Evolutionary conservation across 495 filamentous ascomycete genomes (phyloP), one percentile per base, ranked within the genome.

Genomic region (Penicillium ochrochloron): DNA sequence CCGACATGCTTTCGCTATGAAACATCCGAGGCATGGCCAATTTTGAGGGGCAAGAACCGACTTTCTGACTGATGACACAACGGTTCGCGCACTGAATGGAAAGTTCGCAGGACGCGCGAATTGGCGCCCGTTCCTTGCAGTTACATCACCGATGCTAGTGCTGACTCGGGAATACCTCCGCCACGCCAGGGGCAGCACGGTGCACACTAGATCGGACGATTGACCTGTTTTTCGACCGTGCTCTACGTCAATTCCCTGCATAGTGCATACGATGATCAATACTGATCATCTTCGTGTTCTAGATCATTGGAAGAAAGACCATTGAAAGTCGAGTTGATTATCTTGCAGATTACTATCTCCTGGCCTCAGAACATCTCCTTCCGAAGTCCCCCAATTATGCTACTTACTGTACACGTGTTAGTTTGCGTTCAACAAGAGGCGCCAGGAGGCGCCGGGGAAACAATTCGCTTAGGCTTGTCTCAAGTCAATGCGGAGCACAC

Each of bases 131-230:
- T 35, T 57, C 58, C 63, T 61, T 66, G 54, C 53, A 54, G 17
- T 25, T 7, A 29, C 27, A 23, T 34, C 48, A 9, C 60, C 60
- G 56, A 60, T 65, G 46, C 66, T 68, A 68, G 66, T 65, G 62
- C 66, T 65, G 66, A 68, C 66, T 65, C 19, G 59, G 63, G 62
- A 41, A 44, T 60, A 58, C 44, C 50, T 59, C 60, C 59, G 62
- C 56, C 53, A 50, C 39, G 37, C 11, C 41, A 48, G 51, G 44
- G 39, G 8, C 33, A 51, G 19, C 19, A 50, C 42, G 31, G 42
- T 34, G 59, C 15, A 56, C 17, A 31, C 33, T 5, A 39, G 42
- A 57, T 60, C 63, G 57, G 62, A 42, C 55, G 33, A 53, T 57
- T 63, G 41, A 21, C 55, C 41, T 37, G 27, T 33, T 62, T 62